Percentiles rank a stretch among this genome's conserved stretches.
These are phyloP conservation scores for Phytophthora colocasiae DNA, from an alignment of 352 stramenopile species.

Conservation along the genomic window DNA sequence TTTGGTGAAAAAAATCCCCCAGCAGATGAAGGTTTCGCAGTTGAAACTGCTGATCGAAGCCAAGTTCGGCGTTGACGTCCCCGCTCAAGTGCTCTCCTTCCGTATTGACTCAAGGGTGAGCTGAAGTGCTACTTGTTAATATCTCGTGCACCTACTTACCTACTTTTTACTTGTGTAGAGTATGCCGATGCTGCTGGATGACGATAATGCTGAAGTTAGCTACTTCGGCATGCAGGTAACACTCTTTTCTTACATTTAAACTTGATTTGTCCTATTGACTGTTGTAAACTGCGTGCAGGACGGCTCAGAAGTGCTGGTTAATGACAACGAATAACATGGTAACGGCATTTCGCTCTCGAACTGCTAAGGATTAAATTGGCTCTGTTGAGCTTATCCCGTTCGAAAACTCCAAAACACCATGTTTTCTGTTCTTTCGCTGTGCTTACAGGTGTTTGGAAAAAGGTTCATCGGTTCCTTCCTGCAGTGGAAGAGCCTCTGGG, in stretches of 20 bases:
- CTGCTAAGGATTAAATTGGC: neutral
- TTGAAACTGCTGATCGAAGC: slow-evolving; percentile 76
- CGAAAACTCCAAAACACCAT: too few species aligned
- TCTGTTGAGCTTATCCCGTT: too few species aligned
- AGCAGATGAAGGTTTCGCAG: slow-evolving; percentile 82
- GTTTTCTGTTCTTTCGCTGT: too few species aligned
- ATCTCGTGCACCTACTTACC: neutral
- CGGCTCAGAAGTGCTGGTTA: slow-evolving; percentile 72
- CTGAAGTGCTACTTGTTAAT: neutral
- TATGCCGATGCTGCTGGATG: slow-evolving; percentile 71
- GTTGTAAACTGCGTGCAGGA: slow-evolving; percentile 42
- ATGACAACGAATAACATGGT: slow-evolving; percentile 44
- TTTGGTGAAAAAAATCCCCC: slow-evolving; percentile 71
- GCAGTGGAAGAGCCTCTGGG: slow-evolving; percentile 23
- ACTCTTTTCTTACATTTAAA: too few species aligned
- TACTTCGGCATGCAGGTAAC: slow-evolving; percentile 80
- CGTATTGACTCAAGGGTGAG: slow-evolving; percentile 59
- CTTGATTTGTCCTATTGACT: too few species aligned
- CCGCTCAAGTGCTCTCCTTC: slow-evolving; percentile 68
- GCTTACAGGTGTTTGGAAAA: slow-evolving; percentile 16
- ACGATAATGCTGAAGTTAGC: slow-evolving; percentile 70
- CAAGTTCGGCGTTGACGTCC: slow-evolving; percentile 69
- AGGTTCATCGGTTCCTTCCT: slow-evolving; percentile 19
- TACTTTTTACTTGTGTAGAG: slow-evolving; percentile 43
- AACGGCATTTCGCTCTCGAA: neutral